Evolutionary conservation across 208 protist genomes (phyloP), one percentile per base, ranked within the genome.

Genomic region (Trypanosoma avium): DNA sequence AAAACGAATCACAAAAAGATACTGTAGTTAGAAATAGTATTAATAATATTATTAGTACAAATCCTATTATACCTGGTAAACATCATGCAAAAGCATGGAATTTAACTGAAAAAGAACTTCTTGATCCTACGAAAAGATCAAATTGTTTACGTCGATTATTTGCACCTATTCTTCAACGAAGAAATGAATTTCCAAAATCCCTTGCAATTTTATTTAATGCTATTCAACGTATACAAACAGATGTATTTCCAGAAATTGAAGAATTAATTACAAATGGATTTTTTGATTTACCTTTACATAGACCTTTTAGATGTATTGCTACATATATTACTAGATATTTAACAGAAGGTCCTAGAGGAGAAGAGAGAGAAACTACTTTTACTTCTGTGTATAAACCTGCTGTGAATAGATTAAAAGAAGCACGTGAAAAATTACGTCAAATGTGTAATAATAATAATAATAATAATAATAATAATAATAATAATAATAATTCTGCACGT

Each of bases 121-220:
- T 92, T 13, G 67, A 92, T 60, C 79, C 81, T 12, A 73, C 69
- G 21, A 62, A 65, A 22, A 66, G 67, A 9, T 74, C 71, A 1
- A 52, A 93, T 49, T 81, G 77, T 29, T 59, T 93, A 62, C 88
- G 88, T 2, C 81, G 82, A 24, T 52, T 86, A 21, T 94, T 92
- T 66, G 73, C 84, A 0, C 80, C 77, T 7, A 50, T 91, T 12
- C 76, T 91, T 43, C 75, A 72, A 47, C 38, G 56, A 1, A 79
- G 82, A 9, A 48, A 40, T 1, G 59, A 81, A 47, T 61, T 90
- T 56, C 84, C 82, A 12, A 79, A 77, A 64, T 70, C 61, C 19
- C 60, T 83, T 9, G 75, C 81, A 40, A 72, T 88, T 29, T 56
- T 94, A 13, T 48, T 91, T 27, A 46, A 75, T 12, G 77, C 85